Percentiles rank a stretch among this genome's conserved stretches.
These are phyloP conservation scores for Candida sanyaensis DNA, from an alignment of 1,139 yeast species.

Conservation along the genomic window DNA sequence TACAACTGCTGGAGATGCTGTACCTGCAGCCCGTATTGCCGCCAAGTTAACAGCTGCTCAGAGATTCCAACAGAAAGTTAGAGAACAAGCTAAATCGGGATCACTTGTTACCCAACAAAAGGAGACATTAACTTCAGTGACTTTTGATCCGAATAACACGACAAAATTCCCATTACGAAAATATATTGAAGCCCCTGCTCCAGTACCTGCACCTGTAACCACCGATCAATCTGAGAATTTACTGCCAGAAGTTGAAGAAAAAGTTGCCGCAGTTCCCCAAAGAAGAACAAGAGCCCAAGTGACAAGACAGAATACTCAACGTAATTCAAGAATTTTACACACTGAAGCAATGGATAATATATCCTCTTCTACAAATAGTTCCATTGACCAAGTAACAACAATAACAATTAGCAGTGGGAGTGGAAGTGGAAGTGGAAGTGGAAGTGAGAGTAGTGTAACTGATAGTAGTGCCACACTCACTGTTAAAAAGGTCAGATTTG, in stretches of 20 bases:
- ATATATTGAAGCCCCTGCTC: conserved; percentile 16
- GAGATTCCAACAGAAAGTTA: conserved; percentile 41
- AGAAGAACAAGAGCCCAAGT: conserved; percentile 30
- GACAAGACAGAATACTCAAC: conserved; percentile 34
- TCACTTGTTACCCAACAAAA: conserved; percentile 41
- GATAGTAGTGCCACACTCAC: conserved; percentile 7
- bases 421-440: not conserved
- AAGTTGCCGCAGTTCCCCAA: conserved; percentile 4
- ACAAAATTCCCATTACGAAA: conserved; percentile 27
- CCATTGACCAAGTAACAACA: conserved; percentile 1
- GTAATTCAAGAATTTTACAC: conserved; percentile 27
- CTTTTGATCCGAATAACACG: conserved; percentile 45
- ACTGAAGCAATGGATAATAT: conserved; percentile 9
- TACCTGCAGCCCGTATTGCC: conserved; percentile 4
- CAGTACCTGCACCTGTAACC: conserved; percentile 8
- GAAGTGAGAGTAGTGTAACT: not conserved
- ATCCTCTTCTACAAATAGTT: conserved; percentile 4
- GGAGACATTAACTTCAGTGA: conserved; percentile 36
- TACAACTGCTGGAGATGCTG: not conserved
- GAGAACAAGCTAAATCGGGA: conserved; percentile 43
- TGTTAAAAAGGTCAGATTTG: conserved; percentile 49
- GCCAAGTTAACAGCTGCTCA: conserved; percentile 38
- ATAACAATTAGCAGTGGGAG: not conserved
- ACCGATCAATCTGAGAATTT: not conserved
- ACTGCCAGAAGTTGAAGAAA: conserved; percentile 1